Conservation (phyloP, 768 basidiomycete genomes). For the Naganishia vishniacii region DNA sequence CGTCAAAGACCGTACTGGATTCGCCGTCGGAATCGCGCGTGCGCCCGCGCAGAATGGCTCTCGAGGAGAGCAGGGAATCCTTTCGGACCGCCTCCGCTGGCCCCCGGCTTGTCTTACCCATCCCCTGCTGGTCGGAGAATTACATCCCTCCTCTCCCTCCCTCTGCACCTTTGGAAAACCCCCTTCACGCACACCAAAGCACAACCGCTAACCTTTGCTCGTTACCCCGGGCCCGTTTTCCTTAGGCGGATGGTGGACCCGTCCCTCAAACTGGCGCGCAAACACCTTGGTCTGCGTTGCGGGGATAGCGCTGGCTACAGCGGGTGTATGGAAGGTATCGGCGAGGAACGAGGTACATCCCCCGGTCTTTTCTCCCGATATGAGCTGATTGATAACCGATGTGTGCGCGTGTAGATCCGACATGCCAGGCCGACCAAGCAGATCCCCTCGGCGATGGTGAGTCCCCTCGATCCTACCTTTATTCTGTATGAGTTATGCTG, state of each 20-base stretch:
- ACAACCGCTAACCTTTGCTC: not conserved
- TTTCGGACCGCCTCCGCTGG: too few relatives aligned
- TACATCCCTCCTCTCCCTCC: too few relatives aligned
- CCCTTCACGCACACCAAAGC: not conserved
- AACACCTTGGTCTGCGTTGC: constrained; percentile 71
- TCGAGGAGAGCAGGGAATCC: too few relatives aligned
- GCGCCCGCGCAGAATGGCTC: too few relatives aligned
- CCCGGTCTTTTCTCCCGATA: not conserved
- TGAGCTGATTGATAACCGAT: not conserved
- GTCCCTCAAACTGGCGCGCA: constrained; percentile 79
- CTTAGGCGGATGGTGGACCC: constrained; percentile 90
- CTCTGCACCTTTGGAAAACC: too few relatives aligned
- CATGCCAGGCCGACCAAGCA: constrained; percentile 59
- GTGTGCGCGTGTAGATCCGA: constrained; percentile 53
- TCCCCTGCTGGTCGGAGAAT: too few relatives aligned
- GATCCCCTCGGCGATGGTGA: constrained; percentile 74
- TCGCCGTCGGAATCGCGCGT: too few relatives aligned
- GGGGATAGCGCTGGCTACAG: constrained; percentile 65
- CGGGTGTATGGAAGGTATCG: constrained; percentile 65
- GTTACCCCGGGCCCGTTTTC: not conserved
- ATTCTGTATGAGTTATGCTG: not conserved
- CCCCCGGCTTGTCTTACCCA: too few relatives aligned
- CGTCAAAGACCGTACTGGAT: too few relatives aligned
- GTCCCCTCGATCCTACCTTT: constrained; percentile 36
- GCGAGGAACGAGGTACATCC: constrained; percentile 72